Conservation (phyloP, 2,329 filamentous ascomycete genomes). For the Helminthosporium solani region DNA sequence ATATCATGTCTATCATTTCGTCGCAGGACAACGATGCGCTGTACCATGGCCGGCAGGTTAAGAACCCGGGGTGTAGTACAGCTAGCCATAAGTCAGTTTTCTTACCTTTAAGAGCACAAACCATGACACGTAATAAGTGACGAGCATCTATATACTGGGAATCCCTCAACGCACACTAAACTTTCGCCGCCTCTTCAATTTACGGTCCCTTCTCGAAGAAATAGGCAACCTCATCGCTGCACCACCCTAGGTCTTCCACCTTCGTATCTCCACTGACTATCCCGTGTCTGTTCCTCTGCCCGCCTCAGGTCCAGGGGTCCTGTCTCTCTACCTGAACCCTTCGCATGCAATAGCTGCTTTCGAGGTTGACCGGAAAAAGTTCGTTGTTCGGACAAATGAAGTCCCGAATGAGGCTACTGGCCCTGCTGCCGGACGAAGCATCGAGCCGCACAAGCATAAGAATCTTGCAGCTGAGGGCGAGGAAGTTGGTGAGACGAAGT, state of each 20-base stretch:
- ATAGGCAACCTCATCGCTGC: conserved; percentile 32
- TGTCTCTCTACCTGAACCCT: conserved; percentile 47
- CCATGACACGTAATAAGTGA: not conserved
- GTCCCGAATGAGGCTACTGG: conserved; percentile 31
- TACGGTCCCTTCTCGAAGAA: conserved; percentile 43
- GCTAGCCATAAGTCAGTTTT: conserved; percentile 44
- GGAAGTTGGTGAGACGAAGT: conserved; percentile 44
- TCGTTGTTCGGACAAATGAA: conserved; percentile 39
- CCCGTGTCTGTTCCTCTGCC: conserved; percentile 35
- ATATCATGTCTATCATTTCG: conserved; percentile 36
- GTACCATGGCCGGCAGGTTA: conserved; percentile 43
- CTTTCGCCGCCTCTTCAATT: conserved; percentile 40
- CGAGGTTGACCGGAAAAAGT: conserved; percentile 38
- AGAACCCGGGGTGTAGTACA: conserved; percentile 41
- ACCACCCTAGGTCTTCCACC: conserved; percentile 36
- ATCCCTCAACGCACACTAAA: conserved; percentile 39
- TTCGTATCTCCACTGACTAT: conserved; percentile 25
- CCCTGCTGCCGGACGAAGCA: conserved; percentile 41
- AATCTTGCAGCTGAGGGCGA: conserved; percentile 20
- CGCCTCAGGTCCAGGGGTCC: conserved; percentile 54
- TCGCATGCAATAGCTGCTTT: conserved; percentile 25
- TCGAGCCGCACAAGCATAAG: conserved; percentile 28
- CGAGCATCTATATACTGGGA: conserved; percentile 46
- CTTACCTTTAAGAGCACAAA: not conserved
- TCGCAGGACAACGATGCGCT: conserved; percentile 33